Conservation (phyloP, 371 early-diverging fungal species). For the Coemansia sp. region DNA sequence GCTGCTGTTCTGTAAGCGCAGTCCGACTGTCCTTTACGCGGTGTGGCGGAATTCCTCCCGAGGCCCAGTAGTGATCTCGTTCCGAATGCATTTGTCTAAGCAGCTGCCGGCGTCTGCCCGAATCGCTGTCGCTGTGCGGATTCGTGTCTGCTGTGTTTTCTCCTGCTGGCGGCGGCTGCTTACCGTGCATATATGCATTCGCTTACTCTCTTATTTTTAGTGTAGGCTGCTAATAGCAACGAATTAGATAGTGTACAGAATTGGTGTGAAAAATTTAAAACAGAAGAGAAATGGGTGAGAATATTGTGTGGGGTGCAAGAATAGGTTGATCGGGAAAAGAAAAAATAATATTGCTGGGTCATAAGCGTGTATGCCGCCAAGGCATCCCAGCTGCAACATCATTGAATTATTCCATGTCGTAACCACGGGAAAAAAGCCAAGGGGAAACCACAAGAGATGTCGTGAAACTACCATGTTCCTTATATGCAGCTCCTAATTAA, state of each 20-base stretch:
- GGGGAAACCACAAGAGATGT: too few species aligned
- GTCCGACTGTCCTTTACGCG: constrained; percentile 13
- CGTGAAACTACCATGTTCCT: too few species aligned
- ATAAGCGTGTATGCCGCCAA: too few species aligned
- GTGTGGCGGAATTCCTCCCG: constrained; percentile 38
- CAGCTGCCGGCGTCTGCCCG: neutral
- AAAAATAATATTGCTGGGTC: too few species aligned
- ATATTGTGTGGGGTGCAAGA: neutral
- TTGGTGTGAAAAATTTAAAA: neutral
- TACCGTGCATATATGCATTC: constrained; percentile 8
- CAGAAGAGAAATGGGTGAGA: neutral
- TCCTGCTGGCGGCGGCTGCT: neutral
- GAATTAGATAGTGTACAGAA: neutral
- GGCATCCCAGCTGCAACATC: too few species aligned
- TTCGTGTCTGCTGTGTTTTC: neutral
- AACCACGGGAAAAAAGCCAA: too few species aligned
- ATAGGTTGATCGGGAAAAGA: too few species aligned
- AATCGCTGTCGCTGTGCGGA: neutral
- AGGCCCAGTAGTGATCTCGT: constrained; percentile 38
- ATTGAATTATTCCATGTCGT: too few species aligned
- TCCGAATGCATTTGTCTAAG: constrained; percentile 20
- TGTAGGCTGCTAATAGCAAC: neutral
- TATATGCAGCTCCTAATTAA: too few species aligned
- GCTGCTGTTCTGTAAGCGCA: neutral
- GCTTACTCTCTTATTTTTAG: neutral